A percentile compares a stretch with the other conserved stretches of the same genome.
These are phyloP conservation scores for Mycena rebaudengoi DNA, from an alignment of 768 basidiomycete species.

Conservation along the genomic window DNA sequence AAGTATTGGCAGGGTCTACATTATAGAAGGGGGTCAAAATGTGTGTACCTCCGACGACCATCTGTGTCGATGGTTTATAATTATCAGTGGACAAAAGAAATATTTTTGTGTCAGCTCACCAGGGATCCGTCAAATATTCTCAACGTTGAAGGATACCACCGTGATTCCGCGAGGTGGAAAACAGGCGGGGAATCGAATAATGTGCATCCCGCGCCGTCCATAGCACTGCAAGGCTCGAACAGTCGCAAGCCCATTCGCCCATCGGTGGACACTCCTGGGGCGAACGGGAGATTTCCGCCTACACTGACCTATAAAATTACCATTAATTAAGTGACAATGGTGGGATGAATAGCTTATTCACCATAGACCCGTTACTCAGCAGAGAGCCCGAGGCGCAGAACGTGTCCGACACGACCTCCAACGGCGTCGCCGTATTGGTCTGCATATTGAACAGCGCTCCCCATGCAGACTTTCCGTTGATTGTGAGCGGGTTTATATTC, in stretches of 20 bases:
- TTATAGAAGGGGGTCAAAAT: neutral
- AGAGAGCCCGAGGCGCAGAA: neutral
- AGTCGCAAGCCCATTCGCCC: neutral
- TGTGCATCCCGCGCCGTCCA: neutral
- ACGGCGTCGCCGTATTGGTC: slow-evolving; percentile 21
- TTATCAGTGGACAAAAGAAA: neutral
- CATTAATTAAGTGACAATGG: too few relatives aligned
- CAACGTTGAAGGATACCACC: neutral
- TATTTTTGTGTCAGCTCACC: neutral
- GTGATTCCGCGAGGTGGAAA: neutral
- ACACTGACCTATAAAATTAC: neutral
- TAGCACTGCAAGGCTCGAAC: neutral
- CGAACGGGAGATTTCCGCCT: neutral
- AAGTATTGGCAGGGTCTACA: too few relatives aligned
- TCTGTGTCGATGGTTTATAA: neutral
- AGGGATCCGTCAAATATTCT: neutral
- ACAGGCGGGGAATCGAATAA: neutral
- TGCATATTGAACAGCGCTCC: slow-evolving; percentile 33
- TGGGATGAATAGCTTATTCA: neutral
- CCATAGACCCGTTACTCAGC: neutral
- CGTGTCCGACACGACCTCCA: neutral
- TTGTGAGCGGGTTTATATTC: slow-evolving; percentile 25
- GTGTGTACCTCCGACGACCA: neutral
- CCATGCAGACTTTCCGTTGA: slow-evolving; percentile 33
- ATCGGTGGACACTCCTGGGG: neutral